These are phyloP conservation scores for Maudiozyma pseudohumilis DNA, from an alignment of 805 yeast species.

Conservation along the genomic window DNA sequence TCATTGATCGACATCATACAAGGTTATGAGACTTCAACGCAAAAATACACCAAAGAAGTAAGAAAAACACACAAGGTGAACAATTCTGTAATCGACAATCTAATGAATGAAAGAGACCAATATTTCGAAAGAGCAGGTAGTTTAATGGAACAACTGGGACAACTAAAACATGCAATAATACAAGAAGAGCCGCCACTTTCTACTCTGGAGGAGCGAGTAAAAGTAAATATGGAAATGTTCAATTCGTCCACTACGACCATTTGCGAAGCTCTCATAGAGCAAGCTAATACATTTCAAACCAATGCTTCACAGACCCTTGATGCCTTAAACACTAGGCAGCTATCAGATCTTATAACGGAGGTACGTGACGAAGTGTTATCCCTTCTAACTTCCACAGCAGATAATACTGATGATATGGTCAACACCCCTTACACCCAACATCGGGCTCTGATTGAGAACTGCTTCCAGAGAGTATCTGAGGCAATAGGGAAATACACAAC, in stretches of 20 bases:
- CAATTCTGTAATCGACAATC: constrained; percentile 6
- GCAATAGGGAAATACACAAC: neutral
- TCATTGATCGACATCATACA: constrained; percentile 10
- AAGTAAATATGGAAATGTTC: too few relatives aligned
- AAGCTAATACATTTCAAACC: too few relatives aligned
- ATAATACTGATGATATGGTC: too few relatives aligned
- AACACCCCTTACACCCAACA: too few relatives aligned
- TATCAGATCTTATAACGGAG: too few relatives aligned
- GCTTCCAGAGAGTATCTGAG: constrained; percentile 2
- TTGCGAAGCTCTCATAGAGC: too few relatives aligned
- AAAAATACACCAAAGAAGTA: constrained; percentile 11
- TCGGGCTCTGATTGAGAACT: neutral
- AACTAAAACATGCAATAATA: constrained; percentile 11
- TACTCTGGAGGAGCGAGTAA: too few relatives aligned
- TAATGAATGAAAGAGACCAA: constrained; percentile 10
- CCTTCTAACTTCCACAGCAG: too few relatives aligned
- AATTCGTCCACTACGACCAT: too few relatives aligned
- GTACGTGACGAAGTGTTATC: too few relatives aligned
- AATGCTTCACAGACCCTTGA: too few relatives aligned
- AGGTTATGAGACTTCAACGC: constrained; percentile 13
- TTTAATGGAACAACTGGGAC: constrained; percentile 9
- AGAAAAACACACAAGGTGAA: constrained; percentile 11
- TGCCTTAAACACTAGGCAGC: too few relatives aligned
- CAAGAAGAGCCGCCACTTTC: neutral
- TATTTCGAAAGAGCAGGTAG: constrained; percentile 11